Evolutionary conservation across 2,329 filamentous ascomycete species (phyloP), one percentile per base, ranked within the genome.

Genomic region (Neobulgaria alba): DNA sequence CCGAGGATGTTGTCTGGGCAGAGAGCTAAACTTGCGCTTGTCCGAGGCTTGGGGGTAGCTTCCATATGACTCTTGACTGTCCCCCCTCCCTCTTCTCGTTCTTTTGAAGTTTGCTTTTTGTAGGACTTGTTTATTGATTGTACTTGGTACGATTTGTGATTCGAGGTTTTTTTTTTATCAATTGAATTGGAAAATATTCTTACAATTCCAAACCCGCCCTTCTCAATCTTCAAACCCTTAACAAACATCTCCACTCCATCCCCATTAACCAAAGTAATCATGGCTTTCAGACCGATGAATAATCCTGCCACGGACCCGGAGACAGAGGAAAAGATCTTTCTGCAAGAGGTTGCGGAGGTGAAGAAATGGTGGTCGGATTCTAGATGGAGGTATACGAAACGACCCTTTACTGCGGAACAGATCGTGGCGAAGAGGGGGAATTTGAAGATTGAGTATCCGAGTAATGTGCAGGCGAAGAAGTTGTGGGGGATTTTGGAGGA

Each of bases 351-450:
- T 45, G 78, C 82, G 57, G 79, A 83, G 52, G 82, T 96, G 53
- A 86, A 95, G 76, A 69, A 83, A 64, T 98, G 92, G 92, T 98
- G 92, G 92, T 74, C 71, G 39, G 85, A 93, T 57, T 77, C 87
- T 42, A 77, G 92, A 72, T 98, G 92, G 92, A 77, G 85, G 61
- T 78, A 86, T 66, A 98, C 92, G 56, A 89, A 85, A 69, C 77
- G 92, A 43, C 82, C 92, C 17, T 98, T 92, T 63, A 95, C 89
- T 3, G 88, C 92, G 21, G 92, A 96, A 72, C 85, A 94, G 68
- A 96, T 98, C 59, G 92, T 94, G 49, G 82, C 85, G 38, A 98
- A 98, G 77, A 75, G 92, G 59, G 92, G 92, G 43, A 89, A 84
- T 58, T 69, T 98, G 56, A 86, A 83, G 66, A 83, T 96, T 55